Base-by-base conservation (phyloP, 805 yeast species). In the Wickerhamomyces bovis region DNA sequence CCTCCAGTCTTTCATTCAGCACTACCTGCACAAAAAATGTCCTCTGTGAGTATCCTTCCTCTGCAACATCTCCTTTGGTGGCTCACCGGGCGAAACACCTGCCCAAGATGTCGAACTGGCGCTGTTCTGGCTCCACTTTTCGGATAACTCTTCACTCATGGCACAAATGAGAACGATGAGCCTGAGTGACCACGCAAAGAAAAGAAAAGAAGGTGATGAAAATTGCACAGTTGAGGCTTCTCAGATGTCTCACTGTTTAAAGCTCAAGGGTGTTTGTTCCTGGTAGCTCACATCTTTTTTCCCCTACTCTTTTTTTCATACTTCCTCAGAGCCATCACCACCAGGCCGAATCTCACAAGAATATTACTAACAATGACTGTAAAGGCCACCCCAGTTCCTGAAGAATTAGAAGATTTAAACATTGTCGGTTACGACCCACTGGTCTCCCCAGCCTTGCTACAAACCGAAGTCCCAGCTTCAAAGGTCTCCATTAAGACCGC, bases 361-460 rank as follows among this genome's bases (percentile, higher is more conserved):
- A 28, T 13, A 25, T 28, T 21, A 41, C 50, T 44, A 47, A 48
- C 48, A 25, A 47, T 26, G 39, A 13, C 36, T 11, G 19, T 19
- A 2, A 22, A 28, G 39, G 25, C 33, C 30, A 49, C 58, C 15
- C 62, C 59, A 21, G 49, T 50, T 18, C 61, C 58, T 53, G 59
- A 53, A 46, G 61, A 58, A 48, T 70, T 81, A 50, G 89, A 83
- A 70, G 89, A 83, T 61, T 74, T 85, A 76, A 76, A 88, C 70
- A 82, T 85, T 56, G 72, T 77, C 36, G 97, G 97, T 51, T 92
- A 89, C 80, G 95, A 92, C 62, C 99, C 99, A 13, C 73, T 94
- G 54, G 83, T 88, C 23, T 84, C 98, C 1, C 99, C 99, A 49
- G 97, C 90, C 48, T 76, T 90, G 44, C 72, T 94, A 46, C 95